These are phyloP conservation scores for Talaromyces trachyspermus DNA, from an alignment of 495 filamentous ascomycete genomes.

Conservation along the genomic window DNA sequence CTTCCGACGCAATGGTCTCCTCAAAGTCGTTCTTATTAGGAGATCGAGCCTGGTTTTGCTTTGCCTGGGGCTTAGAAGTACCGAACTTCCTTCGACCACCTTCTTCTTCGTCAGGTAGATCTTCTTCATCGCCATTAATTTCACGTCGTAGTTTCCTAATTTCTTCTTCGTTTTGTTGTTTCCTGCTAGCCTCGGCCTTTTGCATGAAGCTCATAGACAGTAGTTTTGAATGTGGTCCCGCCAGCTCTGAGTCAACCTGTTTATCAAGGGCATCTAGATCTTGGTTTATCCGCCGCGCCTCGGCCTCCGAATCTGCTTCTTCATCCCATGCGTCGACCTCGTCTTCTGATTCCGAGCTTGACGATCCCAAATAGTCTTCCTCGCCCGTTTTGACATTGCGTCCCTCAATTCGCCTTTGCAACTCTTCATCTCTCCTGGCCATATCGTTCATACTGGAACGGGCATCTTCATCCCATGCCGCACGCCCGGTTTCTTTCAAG, in stretches of 20 bases:
- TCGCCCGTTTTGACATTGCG: slow-evolving; percentile 48
- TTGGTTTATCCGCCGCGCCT: slow-evolving; percentile 47
- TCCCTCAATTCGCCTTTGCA: slow-evolving; percentile 78
- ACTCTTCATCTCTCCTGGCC: slow-evolving; percentile 77
- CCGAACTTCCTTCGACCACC: slow-evolving; percentile 63
- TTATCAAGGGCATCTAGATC: slow-evolving; percentile 46
- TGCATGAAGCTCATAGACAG: slow-evolving; percentile 87
- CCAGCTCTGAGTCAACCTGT: slow-evolving; percentile 23
- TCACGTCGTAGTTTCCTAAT: slow-evolving; percentile 69
- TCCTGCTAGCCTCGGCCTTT: slow-evolving; percentile 69
- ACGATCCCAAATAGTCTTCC: slow-evolving; percentile 39
- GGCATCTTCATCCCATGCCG: slow-evolving; percentile 78
- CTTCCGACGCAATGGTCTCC: slow-evolving; percentile 48
- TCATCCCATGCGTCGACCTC: slow-evolving; percentile 47
- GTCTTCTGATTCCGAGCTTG: slow-evolving; percentile 47
- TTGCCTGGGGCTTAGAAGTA: slow-evolving; percentile 17
- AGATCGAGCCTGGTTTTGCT: slow-evolving; percentile 11
- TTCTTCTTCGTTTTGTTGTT: slow-evolving; percentile 72
- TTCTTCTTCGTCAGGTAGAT: slow-evolving; percentile 47
- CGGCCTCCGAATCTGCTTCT: slow-evolving; percentile 47
- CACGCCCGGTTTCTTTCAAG: slow-evolving; percentile 68
- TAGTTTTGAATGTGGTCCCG: slow-evolving; percentile 45
- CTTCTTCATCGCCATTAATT: slow-evolving; percentile 51
- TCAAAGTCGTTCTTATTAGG: slow-evolving; percentile 51
- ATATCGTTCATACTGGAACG: slow-evolving; percentile 70